Percentiles rank a stretch among this genome's conserved stretches.
Conservation (phyloP, 345 rosid species). For the Aegle marmelos region DNA sequence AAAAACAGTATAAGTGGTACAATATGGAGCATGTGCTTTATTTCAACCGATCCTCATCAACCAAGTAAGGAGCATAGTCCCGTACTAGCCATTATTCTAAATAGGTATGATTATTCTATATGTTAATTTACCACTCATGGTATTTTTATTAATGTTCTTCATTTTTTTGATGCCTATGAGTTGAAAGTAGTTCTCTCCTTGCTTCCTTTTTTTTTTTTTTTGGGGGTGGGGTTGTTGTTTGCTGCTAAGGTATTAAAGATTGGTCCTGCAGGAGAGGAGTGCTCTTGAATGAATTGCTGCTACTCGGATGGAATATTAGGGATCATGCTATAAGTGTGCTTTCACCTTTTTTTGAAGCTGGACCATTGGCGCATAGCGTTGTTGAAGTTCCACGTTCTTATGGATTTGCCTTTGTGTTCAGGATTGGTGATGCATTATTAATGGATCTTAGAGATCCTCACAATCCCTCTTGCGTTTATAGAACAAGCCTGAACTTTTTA, state of each 20-base stretch:
- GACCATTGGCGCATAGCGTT: slow-evolving; percentile 71
- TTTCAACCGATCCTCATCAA: slow-evolving; percentile 50
- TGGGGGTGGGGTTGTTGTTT: neutral
- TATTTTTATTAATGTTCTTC: neutral
- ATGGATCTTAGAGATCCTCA: slow-evolving; percentile 93
- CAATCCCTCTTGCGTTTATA: slow-evolving; percentile 64
- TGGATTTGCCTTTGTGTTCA: slow-evolving; percentile 88
- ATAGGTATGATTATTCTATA: slow-evolving; percentile 61
- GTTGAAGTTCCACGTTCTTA: slow-evolving; percentile 80
- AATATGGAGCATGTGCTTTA: slow-evolving; percentile 99
- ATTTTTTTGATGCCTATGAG: slow-evolving; percentile 21
- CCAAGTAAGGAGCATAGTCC: slow-evolving; percentile 68
- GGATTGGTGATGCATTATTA: slow-evolving; percentile 89
- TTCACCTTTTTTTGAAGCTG: slow-evolving; percentile 65
- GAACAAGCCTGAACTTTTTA: slow-evolving; percentile 66
- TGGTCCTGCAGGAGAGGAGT: slow-evolving; percentile 65
- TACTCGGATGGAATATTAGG: slow-evolving; percentile 67
- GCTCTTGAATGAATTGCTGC: slow-evolving; percentile 59
- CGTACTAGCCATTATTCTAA: slow-evolving; percentile 77
- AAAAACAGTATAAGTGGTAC: slow-evolving; percentile 58
- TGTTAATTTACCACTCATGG: slow-evolving; percentile 21
- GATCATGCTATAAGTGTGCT: slow-evolving; percentile 50
- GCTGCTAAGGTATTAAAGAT: slow-evolving; percentile 26
- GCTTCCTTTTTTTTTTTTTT: neutral
- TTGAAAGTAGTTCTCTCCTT: slow-evolving; percentile 5